phyloP scores from a whole-genome alignment of 1,284 basidiomycete genomes.

The Naganishia sp. region DNA sequence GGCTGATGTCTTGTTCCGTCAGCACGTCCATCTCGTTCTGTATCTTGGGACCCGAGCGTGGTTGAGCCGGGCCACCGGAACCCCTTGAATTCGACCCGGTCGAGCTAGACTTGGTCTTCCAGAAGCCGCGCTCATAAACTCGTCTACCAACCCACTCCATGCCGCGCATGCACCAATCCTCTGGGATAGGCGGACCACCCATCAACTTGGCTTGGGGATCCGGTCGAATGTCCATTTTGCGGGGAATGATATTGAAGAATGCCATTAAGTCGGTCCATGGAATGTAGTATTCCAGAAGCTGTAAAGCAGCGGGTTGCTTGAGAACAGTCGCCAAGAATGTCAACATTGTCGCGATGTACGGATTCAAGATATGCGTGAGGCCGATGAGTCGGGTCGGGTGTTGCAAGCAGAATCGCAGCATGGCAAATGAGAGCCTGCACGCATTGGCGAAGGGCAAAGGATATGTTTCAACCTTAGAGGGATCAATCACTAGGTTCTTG shows the following conservation, averaged over 20 bases:
- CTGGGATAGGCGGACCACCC: slow-evolving; percentile 68
- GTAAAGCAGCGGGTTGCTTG: slow-evolving; percentile 64
- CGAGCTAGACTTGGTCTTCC: slow-evolving; percentile 57
- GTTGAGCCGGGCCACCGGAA: slow-evolving; percentile 56
- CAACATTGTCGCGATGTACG: slow-evolving; percentile 80
- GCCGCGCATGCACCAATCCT: slow-evolving; percentile 94
- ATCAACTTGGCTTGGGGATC: slow-evolving; percentile 56
- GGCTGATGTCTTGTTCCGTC: slow-evolving; percentile 59
- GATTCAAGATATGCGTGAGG: slow-evolving; percentile 69
- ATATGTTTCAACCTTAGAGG: slow-evolving; percentile 26
- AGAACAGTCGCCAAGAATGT: slow-evolving; percentile 82
- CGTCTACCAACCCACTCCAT: slow-evolving; percentile 90
- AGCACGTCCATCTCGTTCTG: slow-evolving; percentile 78
- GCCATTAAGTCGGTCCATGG: slow-evolving; percentile 77
- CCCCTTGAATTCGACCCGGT: slow-evolving; percentile 49
- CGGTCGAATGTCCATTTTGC: slow-evolving; percentile 60
- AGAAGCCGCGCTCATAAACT: slow-evolving; percentile 88
- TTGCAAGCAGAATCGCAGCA: slow-evolving; percentile 71
- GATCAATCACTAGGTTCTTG: slow-evolving; percentile 18
- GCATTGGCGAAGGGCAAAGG: slow-evolving; percentile 66
- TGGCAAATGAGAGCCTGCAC: slow-evolving; percentile 73
- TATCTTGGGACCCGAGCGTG: slow-evolving; percentile 46
- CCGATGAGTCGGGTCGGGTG: slow-evolving; percentile 63
- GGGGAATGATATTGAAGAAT: slow-evolving; percentile 60
- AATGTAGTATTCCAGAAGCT: slow-evolving; percentile 69